Conservation (phyloP, 495 filamentous ascomycete genomes). For the Penicilliopsis zonata region DNA sequence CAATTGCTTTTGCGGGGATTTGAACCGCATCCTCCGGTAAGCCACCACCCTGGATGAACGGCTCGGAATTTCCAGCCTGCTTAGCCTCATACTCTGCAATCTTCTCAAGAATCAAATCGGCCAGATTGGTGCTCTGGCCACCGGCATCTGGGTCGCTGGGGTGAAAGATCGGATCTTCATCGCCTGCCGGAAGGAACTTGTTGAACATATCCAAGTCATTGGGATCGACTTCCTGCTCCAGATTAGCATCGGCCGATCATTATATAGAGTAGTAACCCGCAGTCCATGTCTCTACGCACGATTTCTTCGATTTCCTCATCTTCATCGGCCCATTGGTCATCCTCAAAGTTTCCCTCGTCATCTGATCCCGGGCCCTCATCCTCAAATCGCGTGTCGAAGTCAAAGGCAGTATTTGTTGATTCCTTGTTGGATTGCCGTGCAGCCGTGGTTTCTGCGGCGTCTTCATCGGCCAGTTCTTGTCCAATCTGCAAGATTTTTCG, state of each 20-base stretch:
- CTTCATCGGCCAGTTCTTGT: conserved; percentile 70
- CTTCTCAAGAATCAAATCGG: conserved; percentile 84
- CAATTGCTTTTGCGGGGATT: conserved; percentile 80
- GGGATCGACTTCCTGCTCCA: conserved; percentile 64
- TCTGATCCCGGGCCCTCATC: conserved; percentile 40
- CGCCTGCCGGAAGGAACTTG: conserved; percentile 61
- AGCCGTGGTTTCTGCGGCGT: conserved; percentile 37
- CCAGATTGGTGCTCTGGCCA: conserved; percentile 61
- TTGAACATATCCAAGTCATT: conserved; percentile 83
- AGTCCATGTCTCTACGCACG: conserved; percentile 26
- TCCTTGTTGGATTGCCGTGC: conserved; percentile 10
- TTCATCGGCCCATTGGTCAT: conserved; percentile 46
- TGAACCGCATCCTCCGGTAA: conserved; percentile 67
- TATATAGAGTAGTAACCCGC: no score
- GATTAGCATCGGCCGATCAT: conserved; percentile 7
- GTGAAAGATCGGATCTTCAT: conserved; percentile 35
- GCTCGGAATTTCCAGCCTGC: conserved; percentile 27
- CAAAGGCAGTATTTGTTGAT: conserved; percentile 47
- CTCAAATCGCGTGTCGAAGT: conserved; percentile 49
- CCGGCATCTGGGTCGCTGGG: conserved; percentile 33
- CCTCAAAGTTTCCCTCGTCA: conserved; percentile 43
- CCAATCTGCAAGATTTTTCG: conserved; percentile 81
- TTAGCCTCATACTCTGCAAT: conserved; percentile 85
- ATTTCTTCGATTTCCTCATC: conserved; percentile 59
- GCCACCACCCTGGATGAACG: conserved; percentile 34